Conservation (phyloP, 1,139 yeast species). For the Debaryomyces udenii region DNA sequence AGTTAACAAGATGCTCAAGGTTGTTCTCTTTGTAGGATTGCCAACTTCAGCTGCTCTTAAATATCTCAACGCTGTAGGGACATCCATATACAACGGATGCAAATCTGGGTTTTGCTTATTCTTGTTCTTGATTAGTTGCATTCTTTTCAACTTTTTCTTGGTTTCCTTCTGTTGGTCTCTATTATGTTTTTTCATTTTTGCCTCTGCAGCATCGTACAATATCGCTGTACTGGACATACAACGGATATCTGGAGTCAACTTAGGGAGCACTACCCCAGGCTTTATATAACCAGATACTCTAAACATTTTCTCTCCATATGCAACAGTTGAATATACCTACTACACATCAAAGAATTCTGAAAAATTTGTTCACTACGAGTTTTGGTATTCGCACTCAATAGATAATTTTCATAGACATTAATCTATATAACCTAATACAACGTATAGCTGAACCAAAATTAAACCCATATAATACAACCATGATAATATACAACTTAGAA, state of each 20-base stretch:
- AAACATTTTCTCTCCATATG: conserved; percentile 2
- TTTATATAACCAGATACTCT: conserved; percentile 6
- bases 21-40: conserved; percentile 66
- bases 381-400: conserved; percentile 8
- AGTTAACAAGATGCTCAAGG: conserved; percentile 65
- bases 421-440: conserved; percentile 7
- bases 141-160: conserved; percentile 32
- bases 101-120: conserved; percentile 51
- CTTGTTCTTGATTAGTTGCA: conserved; percentile 35
- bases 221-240: conserved; percentile 2
- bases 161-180: conserved; percentile 18
- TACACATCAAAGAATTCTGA: conserved; percentile 3
- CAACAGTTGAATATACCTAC: background rate
- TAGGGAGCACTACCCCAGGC: conserved; percentile 1
- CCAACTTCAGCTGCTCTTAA: conserved; percentile 92
- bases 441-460: background rate
- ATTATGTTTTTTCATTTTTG: conserved; percentile 11
- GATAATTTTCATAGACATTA: background rate
- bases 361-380: conserved; percentile 5
- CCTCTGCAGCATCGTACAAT: conserved; percentile 8
- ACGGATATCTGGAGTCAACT: conserved; percentile 1
- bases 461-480: conserved; percentile 1
- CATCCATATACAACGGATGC: conserved; percentile 70
- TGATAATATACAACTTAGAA: conserved; percentile 4
- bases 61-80: conserved; percentile 73